Evolutionary conservation across 2,329 filamentous ascomycete genomes (phyloP).

Genomic region (Penicillium sp.): DNA sequence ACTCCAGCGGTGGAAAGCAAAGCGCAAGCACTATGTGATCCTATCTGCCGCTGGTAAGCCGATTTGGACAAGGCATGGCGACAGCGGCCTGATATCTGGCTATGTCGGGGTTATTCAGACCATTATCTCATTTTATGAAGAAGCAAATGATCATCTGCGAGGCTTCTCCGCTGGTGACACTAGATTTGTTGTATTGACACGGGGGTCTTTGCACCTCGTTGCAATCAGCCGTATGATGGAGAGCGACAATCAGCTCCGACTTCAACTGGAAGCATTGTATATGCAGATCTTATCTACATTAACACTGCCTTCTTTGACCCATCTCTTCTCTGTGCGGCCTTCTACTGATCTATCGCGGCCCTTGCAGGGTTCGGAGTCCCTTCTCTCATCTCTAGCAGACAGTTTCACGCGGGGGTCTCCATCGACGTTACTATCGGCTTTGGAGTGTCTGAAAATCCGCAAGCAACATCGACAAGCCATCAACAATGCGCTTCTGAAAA

Average conservation of each 20-base stretch:
- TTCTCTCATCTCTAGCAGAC: constrained; percentile 88
- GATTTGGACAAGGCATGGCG: constrained; percentile 93
- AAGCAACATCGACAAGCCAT: constrained; percentile 84
- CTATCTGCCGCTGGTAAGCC: constrained; percentile 94
- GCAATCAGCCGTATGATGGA: constrained; percentile 91
- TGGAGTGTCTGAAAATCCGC: constrained; percentile 89
- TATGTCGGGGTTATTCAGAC: constrained; percentile 96
- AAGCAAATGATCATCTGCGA: constrained; percentile 70
- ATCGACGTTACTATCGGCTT: constrained; percentile 78
- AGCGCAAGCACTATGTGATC: constrained; percentile 96
- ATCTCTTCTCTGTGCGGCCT: constrained; percentile 83
- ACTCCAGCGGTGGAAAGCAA: constrained; percentile 77
- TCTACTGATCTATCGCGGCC: constrained; percentile 92
- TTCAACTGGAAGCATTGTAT: constrained; percentile 89
- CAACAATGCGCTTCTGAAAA: constrained; percentile 81
- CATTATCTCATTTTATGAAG: constrained; percentile 94
- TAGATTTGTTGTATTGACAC: constrained; percentile 79
- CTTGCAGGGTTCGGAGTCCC: constrained; percentile 82
- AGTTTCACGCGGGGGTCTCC: constrained; percentile 92
- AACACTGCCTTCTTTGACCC: constrained; percentile 80
- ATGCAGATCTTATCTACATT: constrained; percentile 98
- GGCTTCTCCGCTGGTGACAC: constrained; percentile 85
- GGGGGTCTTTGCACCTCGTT: constrained; percentile 87
- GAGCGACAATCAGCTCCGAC: constrained; percentile 80
- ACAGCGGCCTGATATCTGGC: constrained; percentile 82